Evolutionary conservation across 805 yeast genomes (phyloP).

Genomic region (Phaffomyces thermotolerans): DNA sequence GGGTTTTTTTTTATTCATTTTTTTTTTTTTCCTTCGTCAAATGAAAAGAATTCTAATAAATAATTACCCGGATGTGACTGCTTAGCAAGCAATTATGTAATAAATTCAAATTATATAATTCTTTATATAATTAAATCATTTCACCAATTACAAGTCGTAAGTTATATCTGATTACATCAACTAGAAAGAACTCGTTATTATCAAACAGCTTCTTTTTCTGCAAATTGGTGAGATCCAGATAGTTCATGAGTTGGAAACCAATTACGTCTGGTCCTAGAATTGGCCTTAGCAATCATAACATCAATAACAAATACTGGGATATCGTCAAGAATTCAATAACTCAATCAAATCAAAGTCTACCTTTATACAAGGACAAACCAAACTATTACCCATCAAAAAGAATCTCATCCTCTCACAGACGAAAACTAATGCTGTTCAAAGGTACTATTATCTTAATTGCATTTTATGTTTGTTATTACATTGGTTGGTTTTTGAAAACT

Average conservation of each 20-base stretch:
- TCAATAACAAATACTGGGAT: constrained; percentile 16
- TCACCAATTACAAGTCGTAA: no score
- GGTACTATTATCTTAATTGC: constrained; percentile 34
- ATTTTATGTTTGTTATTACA: constrained; percentile 34
- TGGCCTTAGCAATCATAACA: not conserved
- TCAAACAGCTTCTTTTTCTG: no score
- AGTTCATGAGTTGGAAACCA: constrained; percentile 3
- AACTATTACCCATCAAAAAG: not conserved
- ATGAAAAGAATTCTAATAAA: not conserved
- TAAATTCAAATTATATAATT: no score
- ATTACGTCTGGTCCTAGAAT: not conserved
- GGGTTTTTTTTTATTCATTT: not conserved
- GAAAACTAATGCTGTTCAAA: constrained; percentile 33
- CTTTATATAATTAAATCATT: no score
- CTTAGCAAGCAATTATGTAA: no score
- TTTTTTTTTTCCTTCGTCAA: not conserved
- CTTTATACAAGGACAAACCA: constrained; percentile 50
- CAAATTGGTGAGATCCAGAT: not conserved
- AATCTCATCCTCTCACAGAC: constrained; percentile 4
- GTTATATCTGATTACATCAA: no score
- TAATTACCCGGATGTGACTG: no score
- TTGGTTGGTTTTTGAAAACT: constrained; percentile 21
- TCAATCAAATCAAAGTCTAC: constrained; percentile 23
- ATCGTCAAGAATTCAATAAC: constrained; percentile 12
- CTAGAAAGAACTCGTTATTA: no score